phyloP scores from a whole-genome alignment of 2,329 filamentous ascomycete species.

The Curvularia lunata region DNA sequence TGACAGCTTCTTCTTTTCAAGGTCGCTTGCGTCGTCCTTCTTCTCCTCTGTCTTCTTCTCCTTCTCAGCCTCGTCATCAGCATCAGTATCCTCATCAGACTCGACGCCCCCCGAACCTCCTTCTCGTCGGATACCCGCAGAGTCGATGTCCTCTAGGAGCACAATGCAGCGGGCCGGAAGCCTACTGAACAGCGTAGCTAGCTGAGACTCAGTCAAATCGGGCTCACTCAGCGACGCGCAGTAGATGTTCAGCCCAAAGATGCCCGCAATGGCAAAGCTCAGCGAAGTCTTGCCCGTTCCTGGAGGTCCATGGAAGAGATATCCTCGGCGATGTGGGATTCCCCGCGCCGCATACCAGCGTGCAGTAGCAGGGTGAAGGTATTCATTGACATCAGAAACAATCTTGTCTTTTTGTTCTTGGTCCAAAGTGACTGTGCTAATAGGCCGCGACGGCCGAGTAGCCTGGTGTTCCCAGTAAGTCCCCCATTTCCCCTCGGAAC shows the following conservation, averaged over 20 bases:
- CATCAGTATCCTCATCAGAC: neutral
- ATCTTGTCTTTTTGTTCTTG: constrained; percentile 69
- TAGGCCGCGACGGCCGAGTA: constrained; percentile 69
- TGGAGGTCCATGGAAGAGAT: constrained; percentile 80
- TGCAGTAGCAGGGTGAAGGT: constrained; percentile 71
- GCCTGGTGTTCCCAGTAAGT: constrained; percentile 51
- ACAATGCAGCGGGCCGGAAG: constrained; percentile 56
- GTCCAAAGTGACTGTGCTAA: constrained; percentile 78
- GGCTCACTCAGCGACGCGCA: constrained; percentile 66
- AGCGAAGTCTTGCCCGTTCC: constrained; percentile 74
- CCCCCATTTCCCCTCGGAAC: constrained; percentile 43
- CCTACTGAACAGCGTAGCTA: constrained; percentile 52
- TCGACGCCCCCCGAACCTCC: constrained; percentile 4
- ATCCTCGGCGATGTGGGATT: constrained; percentile 84
- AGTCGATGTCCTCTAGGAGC: constrained; percentile 57
- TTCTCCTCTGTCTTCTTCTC: neutral
- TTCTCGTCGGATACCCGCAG: constrained; percentile 53
- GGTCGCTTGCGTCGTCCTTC: neutral
- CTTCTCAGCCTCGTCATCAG: neutral
- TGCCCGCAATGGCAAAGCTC: constrained; percentile 53
- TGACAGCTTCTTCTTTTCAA: constrained; percentile 2
- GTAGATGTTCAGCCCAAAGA: constrained; percentile 57
- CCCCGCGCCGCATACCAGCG: constrained; percentile 86
- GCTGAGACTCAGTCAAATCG: constrained; percentile 72
- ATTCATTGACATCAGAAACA: constrained; percentile 77